A percentile compares a stretch with the other conserved stretches of the same genome.
These are phyloP conservation scores for Phytophthora melonis DNA, from an alignment of 352 stramenopile species.

Conservation along the genomic window DNA sequence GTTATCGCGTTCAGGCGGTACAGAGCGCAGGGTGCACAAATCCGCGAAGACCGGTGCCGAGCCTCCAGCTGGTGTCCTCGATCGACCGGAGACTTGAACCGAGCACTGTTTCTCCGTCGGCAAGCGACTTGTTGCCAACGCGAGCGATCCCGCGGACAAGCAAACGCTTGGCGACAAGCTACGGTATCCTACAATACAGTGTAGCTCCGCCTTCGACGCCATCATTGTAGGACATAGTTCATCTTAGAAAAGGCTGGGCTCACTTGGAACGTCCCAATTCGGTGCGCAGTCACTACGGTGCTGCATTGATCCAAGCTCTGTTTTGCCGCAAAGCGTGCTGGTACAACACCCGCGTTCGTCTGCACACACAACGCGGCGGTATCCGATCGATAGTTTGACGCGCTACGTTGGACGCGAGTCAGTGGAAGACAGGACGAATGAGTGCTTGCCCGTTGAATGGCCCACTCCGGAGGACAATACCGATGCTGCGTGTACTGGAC, in stretches of 20 bases:
- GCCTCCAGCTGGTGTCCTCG: constrained; percentile 29
- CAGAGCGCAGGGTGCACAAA: constrained; percentile 33
- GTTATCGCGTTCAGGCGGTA: constrained; percentile 28
- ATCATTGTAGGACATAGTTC: not conserved
- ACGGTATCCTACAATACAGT: no score
- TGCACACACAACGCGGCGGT: not conserved
- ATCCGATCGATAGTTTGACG: constrained; percentile 5
- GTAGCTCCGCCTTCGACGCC: not conserved
- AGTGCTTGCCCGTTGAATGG: constrained; percentile 18
- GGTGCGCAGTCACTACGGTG: constrained; percentile 22
- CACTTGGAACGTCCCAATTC: constrained; percentile 18
- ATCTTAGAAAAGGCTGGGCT: constrained; percentile 15
- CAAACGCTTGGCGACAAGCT: constrained; percentile 3
- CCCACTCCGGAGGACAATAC: not conserved
- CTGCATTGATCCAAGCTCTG: not conserved
- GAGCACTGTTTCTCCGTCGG: constrained; percentile 19
- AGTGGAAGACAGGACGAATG: constrained; percentile 24
- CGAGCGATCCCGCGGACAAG: constrained; percentile 5
- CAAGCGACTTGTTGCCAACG: constrained; percentile 1
- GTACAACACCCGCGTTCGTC: not conserved
- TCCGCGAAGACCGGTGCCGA: constrained; percentile 23
- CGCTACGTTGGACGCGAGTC: constrained; percentile 21
- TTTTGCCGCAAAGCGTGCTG: not conserved
- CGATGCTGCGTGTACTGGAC: not conserved
- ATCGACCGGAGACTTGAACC: constrained; percentile 32